These are phyloP conservation scores for Besnoitia besnoiti DNA, from an alignment of 169 alveolate species.

Conservation along the genomic window DNA sequence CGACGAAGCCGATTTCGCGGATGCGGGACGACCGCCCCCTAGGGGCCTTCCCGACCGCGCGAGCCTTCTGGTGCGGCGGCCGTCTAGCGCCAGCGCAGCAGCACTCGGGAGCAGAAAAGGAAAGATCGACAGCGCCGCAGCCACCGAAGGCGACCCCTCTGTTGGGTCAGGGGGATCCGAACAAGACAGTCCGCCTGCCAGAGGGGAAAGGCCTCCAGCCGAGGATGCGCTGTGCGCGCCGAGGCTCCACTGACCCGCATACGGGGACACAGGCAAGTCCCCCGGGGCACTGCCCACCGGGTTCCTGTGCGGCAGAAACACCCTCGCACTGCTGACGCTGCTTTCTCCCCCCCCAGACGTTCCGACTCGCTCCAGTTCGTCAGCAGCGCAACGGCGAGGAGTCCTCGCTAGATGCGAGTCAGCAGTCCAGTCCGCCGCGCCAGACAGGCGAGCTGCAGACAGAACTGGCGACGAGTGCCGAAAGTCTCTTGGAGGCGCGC, in stretches of 20 bases:
- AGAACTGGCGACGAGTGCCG: background rate
- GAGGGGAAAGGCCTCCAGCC: too few species aligned
- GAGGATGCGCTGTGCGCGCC: too few species aligned
- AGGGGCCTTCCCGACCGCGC: background rate
- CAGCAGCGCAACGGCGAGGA: background rate
- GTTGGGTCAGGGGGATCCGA: too few species aligned
- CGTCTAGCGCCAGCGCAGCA: background rate
- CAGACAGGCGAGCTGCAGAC: background rate
- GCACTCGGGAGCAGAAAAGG: slow-evolving; percentile 18
- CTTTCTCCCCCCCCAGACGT: background rate
- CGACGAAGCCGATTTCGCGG: background rate
- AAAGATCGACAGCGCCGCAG: background rate
- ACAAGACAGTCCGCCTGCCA: too few species aligned
- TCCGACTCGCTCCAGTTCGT: background rate
- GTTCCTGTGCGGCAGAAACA: background rate
- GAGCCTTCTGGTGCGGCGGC: background rate
- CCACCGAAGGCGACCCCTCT: background rate
- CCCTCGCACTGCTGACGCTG: background rate
- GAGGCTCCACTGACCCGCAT: too few species aligned
- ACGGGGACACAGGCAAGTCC: too few species aligned
- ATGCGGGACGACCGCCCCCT: too few species aligned
- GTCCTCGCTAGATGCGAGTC: background rate
- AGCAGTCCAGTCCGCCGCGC: background rate
- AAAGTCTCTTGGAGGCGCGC: background rate
- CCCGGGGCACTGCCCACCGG: too few species aligned